phyloP scores from a whole-genome alignment of 805 yeast species.

The Hanseniaspora lachancei region DNA sequence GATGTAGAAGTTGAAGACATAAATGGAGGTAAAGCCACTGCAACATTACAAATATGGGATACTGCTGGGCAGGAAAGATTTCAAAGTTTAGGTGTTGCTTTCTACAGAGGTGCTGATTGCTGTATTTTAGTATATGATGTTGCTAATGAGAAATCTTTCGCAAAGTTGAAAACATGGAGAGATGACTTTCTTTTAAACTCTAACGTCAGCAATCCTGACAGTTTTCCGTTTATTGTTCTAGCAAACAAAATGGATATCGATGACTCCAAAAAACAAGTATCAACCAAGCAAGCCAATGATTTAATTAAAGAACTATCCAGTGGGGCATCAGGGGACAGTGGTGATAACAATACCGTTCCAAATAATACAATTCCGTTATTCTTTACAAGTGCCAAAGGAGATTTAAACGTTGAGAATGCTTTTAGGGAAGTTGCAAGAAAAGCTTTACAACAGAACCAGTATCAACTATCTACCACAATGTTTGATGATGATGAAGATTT shows the following conservation, averaged over 20 bases:
- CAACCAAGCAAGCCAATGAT: slow-evolving; percentile 46
- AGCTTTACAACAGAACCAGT: slow-evolving; percentile 79
- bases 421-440: slow-evolving; percentile 91
- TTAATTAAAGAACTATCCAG: slow-evolving; percentile 46
- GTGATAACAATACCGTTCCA: not conserved
- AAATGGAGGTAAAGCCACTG: slow-evolving; percentile 23
- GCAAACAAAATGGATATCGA: slow-evolving; percentile 94
- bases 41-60: slow-evolving; percentile 77
- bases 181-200: slow-evolving; percentile 93
- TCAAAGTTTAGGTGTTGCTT: slow-evolving; percentile 92
- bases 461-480: slow-evolving; percentile 56
- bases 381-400: slow-evolving; percentile 96
- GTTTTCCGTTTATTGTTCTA: slow-evolving; percentile 86
- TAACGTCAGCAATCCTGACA: slow-evolving; percentile 83
- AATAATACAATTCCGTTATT: slow-evolving; percentile 64
- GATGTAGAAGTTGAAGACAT: slow-evolving; percentile 75
- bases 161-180: slow-evolving; percentile 78
- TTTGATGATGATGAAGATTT: slow-evolving; percentile 86
- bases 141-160: slow-evolving; percentile 86
- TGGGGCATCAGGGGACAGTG: not conserved
- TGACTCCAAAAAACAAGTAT: slow-evolving; percentile 67
- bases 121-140: slow-evolving; percentile 94
- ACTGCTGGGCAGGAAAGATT: slow-evolving; percentile 98
- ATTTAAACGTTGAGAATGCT: slow-evolving; percentile 87
- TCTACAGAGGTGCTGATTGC: slow-evolving; percentile 95